Conservation (phyloP, 2,329 filamentous ascomycete genomes). For the Penicillium polonicum region DNA sequence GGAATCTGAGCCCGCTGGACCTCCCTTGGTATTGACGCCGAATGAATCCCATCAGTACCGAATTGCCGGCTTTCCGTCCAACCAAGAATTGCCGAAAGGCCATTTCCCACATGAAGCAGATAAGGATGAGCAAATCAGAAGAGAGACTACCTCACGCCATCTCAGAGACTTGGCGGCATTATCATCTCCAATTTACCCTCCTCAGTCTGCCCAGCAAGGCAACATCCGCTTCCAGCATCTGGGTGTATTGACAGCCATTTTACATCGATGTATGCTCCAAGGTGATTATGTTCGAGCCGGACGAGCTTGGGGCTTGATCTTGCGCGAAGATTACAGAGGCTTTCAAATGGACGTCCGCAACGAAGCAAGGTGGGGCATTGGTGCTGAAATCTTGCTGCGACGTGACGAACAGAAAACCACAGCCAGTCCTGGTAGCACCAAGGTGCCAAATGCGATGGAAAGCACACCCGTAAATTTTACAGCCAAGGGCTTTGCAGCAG, state of each 20-base stretch:
- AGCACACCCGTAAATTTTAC: slow-evolving; percentile 36
- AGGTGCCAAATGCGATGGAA: slow-evolving; percentile 2
- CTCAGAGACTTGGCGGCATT: slow-evolving; percentile 32
- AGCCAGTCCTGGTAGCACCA: neutral
- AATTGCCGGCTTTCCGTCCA: slow-evolving; percentile 40
- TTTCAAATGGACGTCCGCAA: slow-evolving; percentile 65
- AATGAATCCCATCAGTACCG: slow-evolving; percentile 46
- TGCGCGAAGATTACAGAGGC: slow-evolving; percentile 61
- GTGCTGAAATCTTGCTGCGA: slow-evolving; percentile 78
- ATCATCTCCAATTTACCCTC: slow-evolving; percentile 36
- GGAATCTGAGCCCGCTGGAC: slow-evolving; percentile 20
- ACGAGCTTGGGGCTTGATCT: slow-evolving; percentile 71
- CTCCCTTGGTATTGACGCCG: slow-evolving; percentile 37
- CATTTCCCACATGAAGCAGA: slow-evolving; percentile 43
- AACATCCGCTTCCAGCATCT: slow-evolving; percentile 56
- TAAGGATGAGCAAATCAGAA: slow-evolving; percentile 11
- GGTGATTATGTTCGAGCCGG: slow-evolving; percentile 70
- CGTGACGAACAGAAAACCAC: slow-evolving; percentile 33
- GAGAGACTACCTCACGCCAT: slow-evolving; percentile 14
- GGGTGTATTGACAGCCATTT: slow-evolving; percentile 63
- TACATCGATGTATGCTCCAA: slow-evolving; percentile 70
- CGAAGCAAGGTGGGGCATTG: slow-evolving; percentile 75
- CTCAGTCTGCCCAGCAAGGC: slow-evolving; percentile 33
- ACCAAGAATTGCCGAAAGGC: slow-evolving; percentile 40
- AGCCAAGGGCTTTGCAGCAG: slow-evolving; percentile 54